Percentiles rank a stretch among this genome's conserved stretches.
Conservation (phyloP, 208 protist species). For the Crithidia mellificae region DNA sequence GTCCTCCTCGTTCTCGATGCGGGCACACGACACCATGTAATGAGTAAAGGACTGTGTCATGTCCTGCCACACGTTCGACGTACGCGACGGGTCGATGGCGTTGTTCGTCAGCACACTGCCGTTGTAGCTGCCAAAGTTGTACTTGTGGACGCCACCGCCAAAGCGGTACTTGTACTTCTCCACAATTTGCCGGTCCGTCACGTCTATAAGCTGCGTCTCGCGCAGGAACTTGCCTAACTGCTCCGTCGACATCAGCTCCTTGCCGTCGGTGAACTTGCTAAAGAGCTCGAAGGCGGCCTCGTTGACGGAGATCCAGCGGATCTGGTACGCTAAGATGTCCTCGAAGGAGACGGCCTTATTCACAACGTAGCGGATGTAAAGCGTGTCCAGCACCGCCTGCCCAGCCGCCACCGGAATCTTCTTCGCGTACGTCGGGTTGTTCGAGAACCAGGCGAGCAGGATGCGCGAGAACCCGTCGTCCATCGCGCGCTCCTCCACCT, state of each 20-base stretch:
- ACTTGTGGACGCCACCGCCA: conserved; percentile 79
- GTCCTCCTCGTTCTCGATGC: conserved; percentile 70
- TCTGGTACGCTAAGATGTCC: conserved; percentile 61
- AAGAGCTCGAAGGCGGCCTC: conserved; percentile 75
- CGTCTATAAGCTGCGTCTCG: conserved; percentile 66
- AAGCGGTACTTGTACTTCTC: conserved; percentile 91
- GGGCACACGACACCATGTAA: conserved; percentile 67
- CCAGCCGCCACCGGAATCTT: conserved; percentile 40
- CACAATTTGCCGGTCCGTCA: conserved; percentile 70
- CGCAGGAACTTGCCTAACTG: conserved; percentile 81
- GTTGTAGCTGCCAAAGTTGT: conserved; percentile 86
- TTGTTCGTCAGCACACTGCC: conserved; percentile 84
- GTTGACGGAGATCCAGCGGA: conserved; percentile 69
- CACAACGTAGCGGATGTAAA: conserved; percentile 63
- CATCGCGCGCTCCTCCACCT: conserved; percentile 75
- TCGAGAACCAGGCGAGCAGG: conserved; percentile 70
- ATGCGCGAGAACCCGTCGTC: conserved; percentile 86
- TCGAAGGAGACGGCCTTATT: conserved; percentile 54
- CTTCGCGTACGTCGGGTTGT: conserved; percentile 56
- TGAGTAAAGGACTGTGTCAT: conserved; percentile 89
- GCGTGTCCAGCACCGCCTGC: conserved; percentile 55
- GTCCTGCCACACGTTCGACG: conserved; percentile 85
- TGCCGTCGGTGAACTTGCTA: conserved; percentile 63
- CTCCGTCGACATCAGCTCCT: conserved; percentile 68
- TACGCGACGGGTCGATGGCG: conserved; percentile 72